phyloP scores from a whole-genome alignment of 495 filamentous ascomycete species.

The Neurospora tetrasperma region DNA sequence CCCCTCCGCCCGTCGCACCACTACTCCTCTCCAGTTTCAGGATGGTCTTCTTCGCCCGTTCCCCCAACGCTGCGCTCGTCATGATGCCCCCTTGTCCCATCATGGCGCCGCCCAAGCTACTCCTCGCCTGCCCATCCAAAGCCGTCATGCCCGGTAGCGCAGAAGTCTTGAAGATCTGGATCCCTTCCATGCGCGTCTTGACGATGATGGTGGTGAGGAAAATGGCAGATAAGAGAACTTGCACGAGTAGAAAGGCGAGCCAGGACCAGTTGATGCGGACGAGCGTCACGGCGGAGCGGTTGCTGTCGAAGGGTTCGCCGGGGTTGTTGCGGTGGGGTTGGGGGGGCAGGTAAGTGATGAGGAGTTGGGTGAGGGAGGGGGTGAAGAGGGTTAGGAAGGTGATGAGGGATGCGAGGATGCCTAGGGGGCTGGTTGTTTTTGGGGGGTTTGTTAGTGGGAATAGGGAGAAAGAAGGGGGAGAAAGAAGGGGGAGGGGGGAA shows the following conservation, averaged over 20 bases:
- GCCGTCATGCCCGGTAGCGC: conserved; percentile 4
- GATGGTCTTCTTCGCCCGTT: neutral
- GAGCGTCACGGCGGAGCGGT: neutral
- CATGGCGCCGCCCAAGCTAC: neutral
- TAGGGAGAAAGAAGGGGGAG: too few species aligned
- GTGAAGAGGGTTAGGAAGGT: neutral
- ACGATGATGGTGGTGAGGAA: conserved; percentile 4
- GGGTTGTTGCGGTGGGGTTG: conserved; percentile 2
- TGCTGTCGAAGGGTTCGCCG: neutral
- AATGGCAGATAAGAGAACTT: neutral
- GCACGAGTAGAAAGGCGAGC: neutral
- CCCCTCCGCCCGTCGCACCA: neutral
- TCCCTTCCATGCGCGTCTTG: neutral
- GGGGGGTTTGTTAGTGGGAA: too few species aligned
- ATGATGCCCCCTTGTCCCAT: neutral
- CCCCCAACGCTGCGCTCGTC: neutral
- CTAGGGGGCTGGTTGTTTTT: neutral
- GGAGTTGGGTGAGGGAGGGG: neutral
- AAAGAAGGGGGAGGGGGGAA: too few species aligned
- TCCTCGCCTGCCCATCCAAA: neutral
- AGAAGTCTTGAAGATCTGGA: conserved; percentile 4
- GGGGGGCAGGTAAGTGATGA: neutral
- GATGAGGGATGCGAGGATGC: neutral
- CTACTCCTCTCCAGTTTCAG: neutral
- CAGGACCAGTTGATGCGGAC: conserved; percentile 5